These are phyloP conservation scores for Chlorella ohadii DNA, from an alignment of 139 green algal species.

Conservation along the genomic window DNA sequence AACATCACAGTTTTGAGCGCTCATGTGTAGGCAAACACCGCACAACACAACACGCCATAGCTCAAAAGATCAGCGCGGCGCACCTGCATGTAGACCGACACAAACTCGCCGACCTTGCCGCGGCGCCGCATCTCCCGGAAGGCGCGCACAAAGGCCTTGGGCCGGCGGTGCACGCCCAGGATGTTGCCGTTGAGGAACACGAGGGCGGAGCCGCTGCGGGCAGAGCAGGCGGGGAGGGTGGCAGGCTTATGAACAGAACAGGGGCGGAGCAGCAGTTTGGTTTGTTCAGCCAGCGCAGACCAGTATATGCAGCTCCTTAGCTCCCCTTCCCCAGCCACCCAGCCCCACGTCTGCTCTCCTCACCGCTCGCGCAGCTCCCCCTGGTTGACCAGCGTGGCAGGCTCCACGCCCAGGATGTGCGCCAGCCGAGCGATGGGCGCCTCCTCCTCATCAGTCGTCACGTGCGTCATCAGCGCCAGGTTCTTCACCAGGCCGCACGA, in stretches of 20 bases:
- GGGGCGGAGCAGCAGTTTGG: too few species aligned
- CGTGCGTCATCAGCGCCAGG: constrained; percentile 98
- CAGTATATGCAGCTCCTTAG: too few species aligned
- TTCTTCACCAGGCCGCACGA: constrained; percentile 99
- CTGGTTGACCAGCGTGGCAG: constrained; percentile 63
- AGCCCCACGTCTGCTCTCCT: too few species aligned
- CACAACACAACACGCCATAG: too few species aligned
- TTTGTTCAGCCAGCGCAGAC: too few species aligned
- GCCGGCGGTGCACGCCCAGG: constrained; percentile 79
- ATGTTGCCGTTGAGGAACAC: constrained; percentile 97
- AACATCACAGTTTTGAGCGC: too few species aligned
- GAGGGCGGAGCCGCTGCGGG: constrained; percentile 55
- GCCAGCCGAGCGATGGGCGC: constrained; percentile 67
- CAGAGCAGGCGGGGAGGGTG: too few species aligned
- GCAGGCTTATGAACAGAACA: neutral
- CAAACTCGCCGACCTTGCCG: constrained; percentile 88
- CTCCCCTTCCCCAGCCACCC: too few species aligned
- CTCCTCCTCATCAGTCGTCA: constrained; percentile 93
- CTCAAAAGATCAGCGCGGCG: too few species aligned
- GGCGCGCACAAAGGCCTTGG: constrained; percentile 60
- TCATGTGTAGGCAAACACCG: too few species aligned
- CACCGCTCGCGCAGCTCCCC: constrained; percentile 78
- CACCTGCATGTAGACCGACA: constrained; percentile 77
- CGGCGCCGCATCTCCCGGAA: constrained; percentile 75
- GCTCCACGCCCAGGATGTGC: constrained; percentile 82